Evolutionary conservation across 2,329 filamentous ascomycete genomes (phyloP), one percentile per base, ranked within the genome.

Genomic region (Nothopassalora personata): DNA sequence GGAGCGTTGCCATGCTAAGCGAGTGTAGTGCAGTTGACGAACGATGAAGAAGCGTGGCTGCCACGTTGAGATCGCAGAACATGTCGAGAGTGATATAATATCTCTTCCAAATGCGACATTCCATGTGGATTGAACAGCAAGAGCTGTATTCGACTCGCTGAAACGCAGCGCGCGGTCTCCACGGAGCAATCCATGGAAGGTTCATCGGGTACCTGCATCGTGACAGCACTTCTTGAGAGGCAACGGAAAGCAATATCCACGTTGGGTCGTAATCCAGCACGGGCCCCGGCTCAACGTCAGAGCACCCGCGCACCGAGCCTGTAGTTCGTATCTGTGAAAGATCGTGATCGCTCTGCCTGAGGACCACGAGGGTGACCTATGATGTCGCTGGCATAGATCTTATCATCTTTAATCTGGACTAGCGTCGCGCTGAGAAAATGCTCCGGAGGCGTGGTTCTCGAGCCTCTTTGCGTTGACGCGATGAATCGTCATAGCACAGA

Each of bases 1-100:
- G 55, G 55, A 13, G 55, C 55, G 11, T 39, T 60, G 52, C 59
- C 55, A 28, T 56, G 59, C 52, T 58, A 45, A 36, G 36, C 47
- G 39, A 57, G 27, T 30, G 48, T 51, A 15, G 1, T 34, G 7
- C 31, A 5, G 11, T 8, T 34, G 31, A 23, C 3, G 23, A 23
- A 23, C 23, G 3, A 23, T 23, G 23, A 23, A 23, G 23, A 23
- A 23, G 23, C 23, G 23, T 23, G 23, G 23, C 23, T 23, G 23
- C 23, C 23, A 3, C 23, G 23, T 23, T 23, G 23, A 23, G 23
- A 23, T 23, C 3, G 23, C 23, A 23, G 23, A 23, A 23, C 23
- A 23, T 3, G 23, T 23, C 23, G 23, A 3, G 3, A 23, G 23
- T 23, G 2, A 23, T 23, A 23, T 23, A 2, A 23, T 3, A 23